Evolutionary conservation across 2,329 filamentous ascomycete genomes (phyloP).

Genomic region (Dothideomycetidae sp.): DNA sequence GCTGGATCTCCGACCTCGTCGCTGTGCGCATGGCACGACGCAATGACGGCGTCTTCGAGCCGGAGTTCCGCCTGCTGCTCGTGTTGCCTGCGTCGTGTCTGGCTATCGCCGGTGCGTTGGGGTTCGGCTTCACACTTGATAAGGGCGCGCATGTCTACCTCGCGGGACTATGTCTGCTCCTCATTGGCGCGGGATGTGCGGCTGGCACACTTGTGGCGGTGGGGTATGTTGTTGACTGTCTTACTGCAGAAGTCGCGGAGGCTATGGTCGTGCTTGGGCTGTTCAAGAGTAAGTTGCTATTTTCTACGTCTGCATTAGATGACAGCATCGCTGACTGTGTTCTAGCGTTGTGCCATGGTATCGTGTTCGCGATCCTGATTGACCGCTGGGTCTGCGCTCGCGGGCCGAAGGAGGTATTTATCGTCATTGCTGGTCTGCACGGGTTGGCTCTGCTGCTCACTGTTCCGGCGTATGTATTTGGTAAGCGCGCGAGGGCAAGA

Average conservation of each 20-base stretch:
- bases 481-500: constrained; percentile 6
- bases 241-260: constrained; percentile 71
- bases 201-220: constrained; percentile 46
- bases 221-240: constrained; percentile 59
- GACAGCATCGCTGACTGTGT: neutral
- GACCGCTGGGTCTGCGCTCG: constrained; percentile 2
- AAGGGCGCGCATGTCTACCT: neutral
- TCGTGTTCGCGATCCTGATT: constrained; percentile 1
- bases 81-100: neutral
- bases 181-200: constrained; percentile 5
- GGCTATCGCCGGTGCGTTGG: constrained; percentile 1
- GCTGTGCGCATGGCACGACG: neutral
- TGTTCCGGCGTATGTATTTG: constrained; percentile 7
- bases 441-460: neutral
- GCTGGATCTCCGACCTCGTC: neutral
- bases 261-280: constrained; percentile 53
- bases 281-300: neutral
- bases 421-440: constrained; percentile 1
- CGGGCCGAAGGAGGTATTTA: constrained; percentile 8
- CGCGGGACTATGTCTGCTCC: constrained; percentile 1
- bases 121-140: constrained; percentile 3
- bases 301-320: neutral
- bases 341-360: constrained; percentile 5
- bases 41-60: constrained; percentile 8
- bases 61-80: constrained; percentile 6